These are phyloP conservation scores for Sclerotiophoma versabilis DNA, from an alignment of 2,329 filamentous ascomycete genomes.

Conservation along the genomic window DNA sequence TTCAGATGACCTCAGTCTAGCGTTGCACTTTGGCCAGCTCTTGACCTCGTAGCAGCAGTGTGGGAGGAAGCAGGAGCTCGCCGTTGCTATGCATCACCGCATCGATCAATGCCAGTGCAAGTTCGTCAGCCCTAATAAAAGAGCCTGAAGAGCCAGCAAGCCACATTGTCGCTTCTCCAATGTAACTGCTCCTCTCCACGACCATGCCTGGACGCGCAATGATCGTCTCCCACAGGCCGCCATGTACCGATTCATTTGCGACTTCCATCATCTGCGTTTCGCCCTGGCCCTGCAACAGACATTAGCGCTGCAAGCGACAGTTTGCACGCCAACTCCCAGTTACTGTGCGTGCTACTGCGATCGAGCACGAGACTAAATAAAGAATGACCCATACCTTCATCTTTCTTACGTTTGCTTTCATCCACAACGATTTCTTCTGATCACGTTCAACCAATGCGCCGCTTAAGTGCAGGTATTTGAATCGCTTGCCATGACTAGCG, in stretches of 20 bases:
- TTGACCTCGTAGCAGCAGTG: conserved; percentile 15
- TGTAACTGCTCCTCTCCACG: conserved; percentile 13
- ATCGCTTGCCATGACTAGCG: conserved; percentile 14
- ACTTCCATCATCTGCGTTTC: conserved; percentile 26
- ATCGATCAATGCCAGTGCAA: conserved; percentile 23
- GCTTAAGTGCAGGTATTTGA: conserved; percentile 25
- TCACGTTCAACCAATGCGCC: conserved; percentile 21
- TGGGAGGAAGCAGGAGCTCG: conserved; percentile 14
- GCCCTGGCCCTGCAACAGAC: conserved; percentile 11
- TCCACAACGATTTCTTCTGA: conserved; percentile 19
- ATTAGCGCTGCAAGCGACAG: background rate
- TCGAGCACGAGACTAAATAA: background rate
- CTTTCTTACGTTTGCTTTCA: conserved; percentile 22
- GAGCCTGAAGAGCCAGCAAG: conserved; percentile 22
- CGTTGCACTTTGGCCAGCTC: conserved; percentile 2
- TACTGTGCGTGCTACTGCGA: background rate
- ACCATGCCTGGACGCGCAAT: conserved; percentile 24
- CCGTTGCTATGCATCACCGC: conserved; percentile 22
- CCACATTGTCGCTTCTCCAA: conserved; percentile 17
- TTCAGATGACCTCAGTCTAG: background rate
- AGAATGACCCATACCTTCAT: conserved; percentile 12
- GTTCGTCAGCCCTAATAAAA: conserved; percentile 28
- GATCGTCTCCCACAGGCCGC: conserved; percentile 22
- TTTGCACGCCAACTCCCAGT: background rate
- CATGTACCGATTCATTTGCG: conserved; percentile 8